Percentiles rank a stretch among this genome's conserved stretches.
Evolutionary conservation across 208 protist genomes (phyloP).

Genomic region (Strigomonas culicis): DNA sequence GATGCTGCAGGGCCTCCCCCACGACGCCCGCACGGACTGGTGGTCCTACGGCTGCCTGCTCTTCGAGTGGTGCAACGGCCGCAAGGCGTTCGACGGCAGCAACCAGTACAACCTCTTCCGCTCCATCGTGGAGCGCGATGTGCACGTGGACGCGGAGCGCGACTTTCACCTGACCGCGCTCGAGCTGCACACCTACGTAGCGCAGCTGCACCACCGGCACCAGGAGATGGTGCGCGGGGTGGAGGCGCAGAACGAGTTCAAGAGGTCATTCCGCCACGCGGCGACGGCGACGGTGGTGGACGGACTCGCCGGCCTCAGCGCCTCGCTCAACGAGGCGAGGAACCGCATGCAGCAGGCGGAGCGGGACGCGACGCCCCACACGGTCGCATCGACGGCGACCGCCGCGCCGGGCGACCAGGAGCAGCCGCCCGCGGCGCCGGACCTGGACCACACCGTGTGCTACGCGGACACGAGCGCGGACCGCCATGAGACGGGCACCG

Average conservation of each 20-base stretch:
- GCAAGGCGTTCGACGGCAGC: constrained; percentile 62
- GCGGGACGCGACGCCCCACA: not conserved
- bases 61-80: constrained; percentile 94
- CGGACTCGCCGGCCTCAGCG: not conserved
- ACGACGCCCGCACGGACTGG: constrained; percentile 94
- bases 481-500: constrained; percentile 13
- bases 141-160: constrained; percentile 27
- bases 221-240: constrained; percentile 28
- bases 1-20: constrained; percentile 78
- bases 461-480: not conserved
- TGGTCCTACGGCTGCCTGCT: constrained; percentile 95
- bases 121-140: constrained; percentile 76
- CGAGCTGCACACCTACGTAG: constrained; percentile 63
- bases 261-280: not conserved
- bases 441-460: not conserved
- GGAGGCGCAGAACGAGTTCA: not conserved
- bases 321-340: not conserved
- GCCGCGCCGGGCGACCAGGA: not conserved
- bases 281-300: not conserved
- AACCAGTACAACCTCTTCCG: constrained; percentile 66
- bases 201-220: constrained; percentile 61
- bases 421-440: not conserved
- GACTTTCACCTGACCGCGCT: constrained; percentile 74
- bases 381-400: not conserved
- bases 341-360: not conserved